Evolutionary conservation across 2,329 filamentous ascomycete genomes (phyloP).

Genomic region (Rutstroemia sp.): DNA sequence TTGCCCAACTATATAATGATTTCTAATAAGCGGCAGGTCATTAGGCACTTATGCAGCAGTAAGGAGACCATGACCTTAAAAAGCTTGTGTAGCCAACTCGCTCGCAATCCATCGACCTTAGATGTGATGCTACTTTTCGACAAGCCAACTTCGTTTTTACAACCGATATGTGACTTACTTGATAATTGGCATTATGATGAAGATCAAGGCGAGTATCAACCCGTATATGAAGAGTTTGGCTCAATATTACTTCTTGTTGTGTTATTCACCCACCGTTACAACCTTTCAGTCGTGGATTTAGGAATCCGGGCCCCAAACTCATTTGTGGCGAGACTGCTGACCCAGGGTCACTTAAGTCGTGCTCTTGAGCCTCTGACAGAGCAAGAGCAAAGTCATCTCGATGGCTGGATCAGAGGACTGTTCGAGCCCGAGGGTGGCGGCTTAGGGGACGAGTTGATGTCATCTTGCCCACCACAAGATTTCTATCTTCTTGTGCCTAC

Average conservation of each 20-base stretch:
- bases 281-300: conserved; percentile 55
- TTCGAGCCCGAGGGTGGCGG: conserved; percentile 68
- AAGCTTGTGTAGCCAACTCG: conserved; percentile 63
- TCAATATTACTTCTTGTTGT: conserved; percentile 66
- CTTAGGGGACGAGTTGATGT: conserved; percentile 73
- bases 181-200: conserved; percentile 78
- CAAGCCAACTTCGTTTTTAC: conserved; percentile 60
- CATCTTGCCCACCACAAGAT: conserved; percentile 72
- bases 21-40: conserved; percentile 40
- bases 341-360: conserved; percentile 49
- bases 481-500: conserved; percentile 75
- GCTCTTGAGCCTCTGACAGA: conserved; percentile 53
- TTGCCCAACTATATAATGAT: neutral
- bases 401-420: conserved; percentile 69
- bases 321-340: conserved; percentile 61
- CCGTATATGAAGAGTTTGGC: conserved; percentile 80
- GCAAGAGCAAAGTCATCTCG: conserved; percentile 56
- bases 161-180: conserved; percentile 66
- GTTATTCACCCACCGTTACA: conserved; percentile 70
- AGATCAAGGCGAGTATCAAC: conserved; percentile 77
- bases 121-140: conserved; percentile 73
- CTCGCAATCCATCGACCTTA: conserved; percentile 61
- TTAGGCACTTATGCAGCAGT: conserved; percentile 59
- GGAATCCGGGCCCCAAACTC: conserved; percentile 51
- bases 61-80: conserved; percentile 79